phyloP scores from a whole-genome alignment of 441 rosid species.

The California macrophylla region DNA sequence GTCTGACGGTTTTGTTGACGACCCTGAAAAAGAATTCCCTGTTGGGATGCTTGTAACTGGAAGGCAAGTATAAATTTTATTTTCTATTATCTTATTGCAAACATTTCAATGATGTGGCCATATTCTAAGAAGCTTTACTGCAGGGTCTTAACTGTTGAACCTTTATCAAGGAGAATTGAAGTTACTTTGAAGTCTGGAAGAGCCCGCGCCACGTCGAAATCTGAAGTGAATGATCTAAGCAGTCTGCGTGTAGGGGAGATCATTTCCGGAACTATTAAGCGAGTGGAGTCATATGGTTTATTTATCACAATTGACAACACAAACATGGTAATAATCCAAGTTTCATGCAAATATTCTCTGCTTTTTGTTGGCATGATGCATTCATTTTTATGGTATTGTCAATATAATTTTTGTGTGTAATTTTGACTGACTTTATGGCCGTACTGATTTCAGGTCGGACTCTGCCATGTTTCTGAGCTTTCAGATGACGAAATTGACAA shows the following conservation, averaged over 20 bases:
- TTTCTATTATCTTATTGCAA: constrained; percentile 8
- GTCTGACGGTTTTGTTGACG: constrained; percentile 56
- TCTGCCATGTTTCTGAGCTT: constrained; percentile 77
- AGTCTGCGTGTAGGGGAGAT: constrained; percentile 48
- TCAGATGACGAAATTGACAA: constrained; percentile 52
- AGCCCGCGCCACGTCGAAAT: constrained; percentile 32
- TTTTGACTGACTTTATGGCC: not conserved
- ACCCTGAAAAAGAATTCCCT: constrained; percentile 74
- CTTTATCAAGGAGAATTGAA: constrained; percentile 72
- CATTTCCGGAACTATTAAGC: constrained; percentile 60
- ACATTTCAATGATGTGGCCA: not conserved
- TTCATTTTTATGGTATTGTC: not conserved
- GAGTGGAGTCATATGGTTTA: constrained; percentile 75
- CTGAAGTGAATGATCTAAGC: constrained; percentile 44
- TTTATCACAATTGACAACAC: constrained; percentile 54
- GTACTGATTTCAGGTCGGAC: constrained; percentile 58
- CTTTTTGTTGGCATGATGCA: not conserved
- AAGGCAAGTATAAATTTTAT: constrained; percentile 36
- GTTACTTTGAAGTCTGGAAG: constrained; percentile 59
- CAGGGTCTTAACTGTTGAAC: constrained; percentile 82
- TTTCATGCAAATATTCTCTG: not conserved
- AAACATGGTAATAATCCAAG: constrained; percentile 50
- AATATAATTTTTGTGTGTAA: not conserved
- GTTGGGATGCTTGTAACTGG: constrained; percentile 79
- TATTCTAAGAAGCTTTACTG: constrained; percentile 25